Conservation (phyloP, 805 yeast genomes). For the Myxozyma neglecta region DNA sequence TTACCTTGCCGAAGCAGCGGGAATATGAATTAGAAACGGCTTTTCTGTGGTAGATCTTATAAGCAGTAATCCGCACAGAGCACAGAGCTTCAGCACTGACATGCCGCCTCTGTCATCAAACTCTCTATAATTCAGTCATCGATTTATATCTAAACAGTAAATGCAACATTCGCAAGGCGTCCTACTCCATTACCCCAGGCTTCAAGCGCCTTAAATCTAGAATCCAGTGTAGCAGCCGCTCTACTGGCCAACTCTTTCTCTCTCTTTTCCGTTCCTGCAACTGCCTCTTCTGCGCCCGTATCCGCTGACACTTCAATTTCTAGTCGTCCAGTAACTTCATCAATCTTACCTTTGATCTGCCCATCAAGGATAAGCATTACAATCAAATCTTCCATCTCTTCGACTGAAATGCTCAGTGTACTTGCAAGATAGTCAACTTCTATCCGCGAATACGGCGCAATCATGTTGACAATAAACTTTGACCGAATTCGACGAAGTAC, state of each 20-base stretch:
- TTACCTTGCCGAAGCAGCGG: no score
- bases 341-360: slow-evolving; percentile 37
- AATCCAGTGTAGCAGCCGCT: slow-evolving; percentile 14
- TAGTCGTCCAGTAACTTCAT: slow-evolving; percentile 31
- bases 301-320: slow-evolving; percentile 29
- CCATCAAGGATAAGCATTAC: slow-evolving; percentile 37
- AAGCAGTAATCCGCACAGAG: no score
- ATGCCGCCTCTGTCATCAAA: no score
- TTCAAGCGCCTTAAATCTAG: slow-evolving; percentile 23
- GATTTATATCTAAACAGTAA: not conserved
- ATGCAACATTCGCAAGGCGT: slow-evolving; percentile 16
- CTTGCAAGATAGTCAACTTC: slow-evolving; percentile 35
- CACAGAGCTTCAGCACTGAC: no score
- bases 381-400: slow-evolving; percentile 32
- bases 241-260: slow-evolving; percentile 19
- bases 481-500: slow-evolving; percentile 35
- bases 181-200: slow-evolving; percentile 26
- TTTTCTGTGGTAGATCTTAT: no score
- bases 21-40: no score
- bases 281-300: slow-evolving; percentile 29
- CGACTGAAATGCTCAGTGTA: slow-evolving; percentile 29
- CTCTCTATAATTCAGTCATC: no score
- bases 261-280: slow-evolving; percentile 26
- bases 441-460: slow-evolving; percentile 39
- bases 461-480: slow-evolving; percentile 36